Conservation (phyloP, 2,329 filamentous ascomycete genomes). For the Aspergillus proliferans region DNA sequence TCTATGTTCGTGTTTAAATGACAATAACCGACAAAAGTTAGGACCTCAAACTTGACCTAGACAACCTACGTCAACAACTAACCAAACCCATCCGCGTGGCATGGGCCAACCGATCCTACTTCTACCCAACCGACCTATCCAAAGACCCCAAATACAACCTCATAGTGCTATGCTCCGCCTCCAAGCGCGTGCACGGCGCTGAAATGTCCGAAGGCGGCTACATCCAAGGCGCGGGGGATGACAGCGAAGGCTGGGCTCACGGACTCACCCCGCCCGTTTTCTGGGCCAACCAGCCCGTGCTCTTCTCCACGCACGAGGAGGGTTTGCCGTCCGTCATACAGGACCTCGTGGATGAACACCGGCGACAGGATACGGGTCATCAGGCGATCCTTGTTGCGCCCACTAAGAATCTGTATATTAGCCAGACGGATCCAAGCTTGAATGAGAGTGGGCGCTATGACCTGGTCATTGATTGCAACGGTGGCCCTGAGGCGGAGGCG, state of each 20-base stretch:
- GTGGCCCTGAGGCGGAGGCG: slow-evolving; percentile 14
- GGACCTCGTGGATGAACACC: slow-evolving; percentile 32
- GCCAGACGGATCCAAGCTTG: slow-evolving; percentile 19
- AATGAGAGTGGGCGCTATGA: slow-evolving; percentile 40
- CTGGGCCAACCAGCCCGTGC: slow-evolving; percentile 60
- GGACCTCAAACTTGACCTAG: slow-evolving; percentile 57
- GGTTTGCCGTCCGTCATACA: slow-evolving; percentile 52
- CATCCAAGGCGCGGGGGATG: slow-evolving; percentile 90
- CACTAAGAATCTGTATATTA: slow-evolving; percentile 30
- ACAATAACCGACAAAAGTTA: slow-evolving; percentile 24
- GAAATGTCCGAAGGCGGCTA: slow-evolving; percentile 70
- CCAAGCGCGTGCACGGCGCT: slow-evolving; percentile 60
- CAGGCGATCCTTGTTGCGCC: slow-evolving; percentile 32
- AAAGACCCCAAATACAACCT: slow-evolving; percentile 56
- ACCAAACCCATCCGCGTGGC: slow-evolving; percentile 68
- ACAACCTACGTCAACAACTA: slow-evolving; percentile 50
- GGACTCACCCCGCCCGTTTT: slow-evolving; percentile 74
- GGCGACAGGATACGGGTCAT: slow-evolving; percentile 11
- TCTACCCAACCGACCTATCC: slow-evolving; percentile 41
- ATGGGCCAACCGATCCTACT: slow-evolving; percentile 70
- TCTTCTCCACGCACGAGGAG: slow-evolving; percentile 61
- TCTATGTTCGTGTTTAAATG: neutral
- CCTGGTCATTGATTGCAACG: slow-evolving; percentile 39
- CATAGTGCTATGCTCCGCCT: slow-evolving; percentile 80
- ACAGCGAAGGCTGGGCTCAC: slow-evolving; percentile 85